Evolutionary conservation across 2,329 filamentous ascomycete genomes (phyloP).

Genomic region (Claviceps africana): DNA sequence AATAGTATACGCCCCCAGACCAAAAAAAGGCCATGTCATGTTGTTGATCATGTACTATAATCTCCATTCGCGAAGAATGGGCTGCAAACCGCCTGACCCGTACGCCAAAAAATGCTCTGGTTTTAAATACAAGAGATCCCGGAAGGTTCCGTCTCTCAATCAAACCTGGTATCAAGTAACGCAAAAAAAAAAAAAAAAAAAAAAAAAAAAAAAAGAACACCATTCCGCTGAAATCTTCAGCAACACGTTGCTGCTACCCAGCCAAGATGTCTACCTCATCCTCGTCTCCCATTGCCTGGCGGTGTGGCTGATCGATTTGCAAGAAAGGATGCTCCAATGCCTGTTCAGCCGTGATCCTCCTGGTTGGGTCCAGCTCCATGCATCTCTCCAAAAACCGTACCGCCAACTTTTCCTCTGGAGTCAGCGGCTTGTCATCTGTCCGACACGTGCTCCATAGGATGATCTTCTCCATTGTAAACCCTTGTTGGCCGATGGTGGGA

Average conservation of each 20-base stretch:
- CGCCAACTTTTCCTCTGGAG: constrained; percentile 55
- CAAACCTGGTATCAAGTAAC: not conserved
- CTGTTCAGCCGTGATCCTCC: constrained; percentile 60
- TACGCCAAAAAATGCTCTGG: constrained; percentile 2
- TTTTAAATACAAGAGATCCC: not conserved
- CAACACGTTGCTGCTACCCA: constrained; percentile 11
- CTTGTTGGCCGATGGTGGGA: constrained; percentile 72
- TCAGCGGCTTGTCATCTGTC: constrained; percentile 43
- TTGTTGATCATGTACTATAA: not conserved
- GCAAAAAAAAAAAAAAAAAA: not conserved
- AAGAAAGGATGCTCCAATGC: constrained; percentile 63
- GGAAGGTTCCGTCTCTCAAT: not conserved
- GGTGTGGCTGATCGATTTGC: constrained; percentile 16
- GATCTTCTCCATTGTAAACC: constrained; percentile 84
- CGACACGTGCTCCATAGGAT: constrained; percentile 88
- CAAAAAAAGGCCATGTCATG: not conserved
- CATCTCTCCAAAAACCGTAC: constrained; percentile 58
- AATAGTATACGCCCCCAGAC: not conserved
- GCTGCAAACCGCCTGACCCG: not conserved
- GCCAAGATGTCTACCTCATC: constrained; percentile 41
- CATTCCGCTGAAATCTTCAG: not conserved
- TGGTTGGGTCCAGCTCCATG: constrained; percentile 62
- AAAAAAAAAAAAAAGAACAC: no score
- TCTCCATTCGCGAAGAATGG: not conserved
- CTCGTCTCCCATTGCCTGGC: constrained; percentile 25